phyloP scores from a whole-genome alignment of 176 grass and related monocot genomes.

The Saccharum spontaneum region DNA sequence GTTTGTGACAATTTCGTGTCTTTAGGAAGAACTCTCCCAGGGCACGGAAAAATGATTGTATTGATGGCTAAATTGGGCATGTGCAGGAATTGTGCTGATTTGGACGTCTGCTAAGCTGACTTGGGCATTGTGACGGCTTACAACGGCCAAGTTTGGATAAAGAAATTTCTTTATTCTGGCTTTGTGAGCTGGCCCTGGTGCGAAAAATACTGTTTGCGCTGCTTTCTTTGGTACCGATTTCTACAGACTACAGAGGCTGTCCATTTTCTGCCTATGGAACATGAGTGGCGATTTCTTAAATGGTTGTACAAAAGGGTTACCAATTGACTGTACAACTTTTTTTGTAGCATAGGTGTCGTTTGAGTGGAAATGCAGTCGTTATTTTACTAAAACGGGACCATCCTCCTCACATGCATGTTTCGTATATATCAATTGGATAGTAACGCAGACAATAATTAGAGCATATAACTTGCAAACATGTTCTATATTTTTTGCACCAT shows the following conservation, averaged over 20 bases:
- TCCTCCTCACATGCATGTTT: not conserved
- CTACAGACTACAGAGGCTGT: not conserved
- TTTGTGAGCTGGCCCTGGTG: too few relatives aligned
- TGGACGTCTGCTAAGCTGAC: too few relatives aligned
- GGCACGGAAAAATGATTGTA: too few relatives aligned
- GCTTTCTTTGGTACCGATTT: too few relatives aligned
- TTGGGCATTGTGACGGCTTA: too few relatives aligned
- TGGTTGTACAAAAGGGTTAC: not conserved
- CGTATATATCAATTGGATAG: not conserved
- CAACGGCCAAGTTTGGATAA: too few relatives aligned
- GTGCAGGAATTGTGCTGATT: not conserved
- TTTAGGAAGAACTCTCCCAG: too few relatives aligned
- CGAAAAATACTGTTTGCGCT: too few relatives aligned
- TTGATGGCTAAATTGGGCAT: not conserved
- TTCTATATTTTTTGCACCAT: too few relatives aligned
- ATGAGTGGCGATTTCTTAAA: not conserved
- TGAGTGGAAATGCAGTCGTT: not conserved
- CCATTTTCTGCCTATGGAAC: not conserved
- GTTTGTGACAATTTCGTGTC: too few relatives aligned
- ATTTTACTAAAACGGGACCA: not conserved
- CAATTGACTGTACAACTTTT: not conserved
- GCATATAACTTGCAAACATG: too few relatives aligned
- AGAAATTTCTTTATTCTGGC: too few relatives aligned
- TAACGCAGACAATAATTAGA: not conserved
- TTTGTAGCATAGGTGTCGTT: not conserved